Evolutionary conservation across 345 rosid genomes (phyloP).

Genomic region (Brassica juncea): DNA sequence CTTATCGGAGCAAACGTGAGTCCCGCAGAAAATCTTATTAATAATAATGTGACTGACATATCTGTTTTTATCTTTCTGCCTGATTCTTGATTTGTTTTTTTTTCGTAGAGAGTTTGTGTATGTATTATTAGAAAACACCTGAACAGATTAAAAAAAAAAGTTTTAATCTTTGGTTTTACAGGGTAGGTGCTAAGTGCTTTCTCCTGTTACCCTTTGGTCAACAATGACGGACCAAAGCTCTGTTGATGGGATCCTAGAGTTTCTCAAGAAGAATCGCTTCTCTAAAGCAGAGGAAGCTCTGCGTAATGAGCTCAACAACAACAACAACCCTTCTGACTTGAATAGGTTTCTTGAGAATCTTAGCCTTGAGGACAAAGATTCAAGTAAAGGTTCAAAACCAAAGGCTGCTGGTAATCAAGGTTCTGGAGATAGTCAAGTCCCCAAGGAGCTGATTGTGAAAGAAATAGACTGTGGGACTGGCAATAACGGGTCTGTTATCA

Average conservation of each 20-base stretch:
- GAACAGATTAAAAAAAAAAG: background rate
- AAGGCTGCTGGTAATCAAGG: slow-evolving; percentile 35
- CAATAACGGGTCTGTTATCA: slow-evolving; percentile 62
- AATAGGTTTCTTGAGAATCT: slow-evolving; percentile 73
- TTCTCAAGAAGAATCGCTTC: slow-evolving; percentile 73
- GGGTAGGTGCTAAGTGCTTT: slow-evolving; percentile 41
- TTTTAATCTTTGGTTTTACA: slow-evolving; percentile 36
- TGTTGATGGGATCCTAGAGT: slow-evolving; percentile 76
- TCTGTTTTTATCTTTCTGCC: background rate
- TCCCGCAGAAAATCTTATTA: background rate
- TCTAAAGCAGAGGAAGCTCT: slow-evolving; percentile 94
- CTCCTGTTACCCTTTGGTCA: slow-evolving; percentile 32
- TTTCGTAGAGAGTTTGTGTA: background rate
- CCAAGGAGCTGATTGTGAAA: slow-evolving; percentile 84
- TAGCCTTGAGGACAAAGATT: slow-evolving; percentile 54
- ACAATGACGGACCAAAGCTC: slow-evolving; percentile 69
- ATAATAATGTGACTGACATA: slow-evolving; percentile 19
- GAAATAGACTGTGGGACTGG: slow-evolving; percentile 80
- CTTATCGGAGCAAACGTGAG: slow-evolving; percentile 34
- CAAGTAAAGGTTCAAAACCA: slow-evolving; percentile 43
- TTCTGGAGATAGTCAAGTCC: slow-evolving; percentile 54
- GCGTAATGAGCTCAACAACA: slow-evolving; percentile 65
- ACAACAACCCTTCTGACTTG: slow-evolving; percentile 58
- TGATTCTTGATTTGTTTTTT: slow-evolving; percentile 8
- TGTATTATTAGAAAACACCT: slow-evolving; percentile 14